Evolutionary conservation across 1,284 basidiomycete genomes (phyloP), one percentile per base, ranked within the genome.

Genomic region (Pseudozyma pruni): DNA sequence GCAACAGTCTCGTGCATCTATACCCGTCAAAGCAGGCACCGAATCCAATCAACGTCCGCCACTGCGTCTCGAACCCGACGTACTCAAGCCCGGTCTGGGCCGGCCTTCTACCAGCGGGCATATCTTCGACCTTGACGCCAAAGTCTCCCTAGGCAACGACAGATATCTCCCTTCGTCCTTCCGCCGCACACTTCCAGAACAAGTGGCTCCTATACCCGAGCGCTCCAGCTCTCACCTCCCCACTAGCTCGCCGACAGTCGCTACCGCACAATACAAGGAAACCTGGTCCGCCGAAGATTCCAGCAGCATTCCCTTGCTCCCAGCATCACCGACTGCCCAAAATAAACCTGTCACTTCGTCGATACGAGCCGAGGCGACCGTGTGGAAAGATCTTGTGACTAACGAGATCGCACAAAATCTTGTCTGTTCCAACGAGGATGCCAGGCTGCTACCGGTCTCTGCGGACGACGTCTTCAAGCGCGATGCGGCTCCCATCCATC

Each of bases 401-500:
- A 22, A 56, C 14, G 41, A 70, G 31, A 55, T 56, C 14, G 40
- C 39, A n/a, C 48, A 50, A n/a, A 40, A 46, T 22, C 37, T 29
- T 2, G 40, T 53, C 19, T 51, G 47, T 23, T 55, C 54, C 43
- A 39, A 55, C 20, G 35, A 32, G 9, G 67, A 63, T 10, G 51
- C 7, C 23, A 39, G 45, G 8, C 22, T 35, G 48, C 57, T 64
- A 8, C 69, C 69, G 4, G 43, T 72, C 3, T 75, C 80, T 8
- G 79, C 81, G 0, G 69, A 67, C 41, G 38, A 69, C 10, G 68
- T 83, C 43, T 83, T 83, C 46, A 51, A 59, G 1, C 57, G 56
- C 1, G 47, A 62, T 14, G 79, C 81, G 0, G 61, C 71, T 17
- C 79, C 82, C 0, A 75, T 83, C n/a, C 64, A 81, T 25, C 70